Conservation (phyloP, 306 rosid genomes). For the Quercus agrifolia region DNA sequence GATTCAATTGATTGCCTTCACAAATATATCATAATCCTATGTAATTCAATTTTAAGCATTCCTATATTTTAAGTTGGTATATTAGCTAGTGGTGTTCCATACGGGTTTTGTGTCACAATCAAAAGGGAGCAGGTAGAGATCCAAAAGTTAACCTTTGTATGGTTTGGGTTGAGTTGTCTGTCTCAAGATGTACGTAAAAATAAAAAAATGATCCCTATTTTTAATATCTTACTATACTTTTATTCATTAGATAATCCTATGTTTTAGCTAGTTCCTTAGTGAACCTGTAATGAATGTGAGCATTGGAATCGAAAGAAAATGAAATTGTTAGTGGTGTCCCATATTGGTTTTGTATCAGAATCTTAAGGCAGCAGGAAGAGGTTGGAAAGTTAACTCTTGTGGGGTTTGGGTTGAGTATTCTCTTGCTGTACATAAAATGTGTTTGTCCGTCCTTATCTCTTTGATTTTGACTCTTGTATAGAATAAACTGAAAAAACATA, state of each 20-base stretch:
- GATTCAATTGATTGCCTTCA: background rate
- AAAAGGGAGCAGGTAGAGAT: background rate
- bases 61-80: background rate
- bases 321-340: too few species aligned
- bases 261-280: too few species aligned
- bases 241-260: too few species aligned
- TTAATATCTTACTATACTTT: too few species aligned
- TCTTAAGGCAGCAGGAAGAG: background rate
- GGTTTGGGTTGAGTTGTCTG: background rate
- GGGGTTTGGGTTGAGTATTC: background rate
- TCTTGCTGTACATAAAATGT: background rate
- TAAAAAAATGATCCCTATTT: too few species aligned
- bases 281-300: background rate
- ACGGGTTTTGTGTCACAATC: background rate
- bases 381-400: background rate
- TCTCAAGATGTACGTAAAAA: background rate
- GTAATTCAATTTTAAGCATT: background rate
- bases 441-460: too few species aligned
- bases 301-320: background rate
- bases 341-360: background rate
- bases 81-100: background rate
- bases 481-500: background rate
- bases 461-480: background rate
- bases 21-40: background rate
- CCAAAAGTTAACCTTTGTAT: background rate